A percentile compares a stretch with the other conserved stretches of the same genome.
Evolutionary conservation across 768 basidiomycete genomes (phyloP).

Genomic region (Phlebiopsis gigantea): DNA sequence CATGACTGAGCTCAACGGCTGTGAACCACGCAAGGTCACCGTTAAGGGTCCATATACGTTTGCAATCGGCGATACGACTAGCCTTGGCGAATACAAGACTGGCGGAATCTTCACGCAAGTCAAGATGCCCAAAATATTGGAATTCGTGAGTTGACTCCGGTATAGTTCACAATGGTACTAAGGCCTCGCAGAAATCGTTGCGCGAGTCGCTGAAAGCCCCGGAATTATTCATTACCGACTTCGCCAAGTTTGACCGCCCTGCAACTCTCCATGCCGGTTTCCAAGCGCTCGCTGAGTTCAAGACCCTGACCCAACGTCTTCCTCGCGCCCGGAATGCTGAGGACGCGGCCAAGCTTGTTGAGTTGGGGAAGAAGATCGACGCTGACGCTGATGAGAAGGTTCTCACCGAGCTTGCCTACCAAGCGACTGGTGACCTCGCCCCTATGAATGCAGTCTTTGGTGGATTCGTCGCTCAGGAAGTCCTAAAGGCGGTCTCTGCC

Average conservation of each 20-base stretch:
- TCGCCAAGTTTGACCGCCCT: constrained; percentile 94
- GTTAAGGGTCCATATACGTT: constrained; percentile 99
- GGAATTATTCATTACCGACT: constrained; percentile 92
- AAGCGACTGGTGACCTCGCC: constrained; percentile 85
- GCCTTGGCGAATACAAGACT: constrained; percentile 67
- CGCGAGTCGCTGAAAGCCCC: constrained; percentile 77
- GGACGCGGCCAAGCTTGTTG: constrained; percentile 71
- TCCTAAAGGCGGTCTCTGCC: constrained; percentile 92
- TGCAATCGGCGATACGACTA: constrained; percentile 86
- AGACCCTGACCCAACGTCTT: constrained; percentile 53
- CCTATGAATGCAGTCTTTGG: constrained; percentile 92
- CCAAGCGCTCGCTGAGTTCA: constrained; percentile 85
- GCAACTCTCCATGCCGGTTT: constrained; percentile 88
- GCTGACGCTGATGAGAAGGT: constrained; percentile 76
- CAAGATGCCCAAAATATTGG: constrained; percentile 95
- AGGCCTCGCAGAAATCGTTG: constrained; percentile 73
- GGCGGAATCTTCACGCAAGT: constrained; percentile 98
- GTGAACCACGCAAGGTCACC: constrained; percentile 85
- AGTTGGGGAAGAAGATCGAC: constrained; percentile 74
- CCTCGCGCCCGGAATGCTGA: constrained; percentile 69
- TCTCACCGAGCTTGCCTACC: constrained; percentile 80
- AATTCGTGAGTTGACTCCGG: constrained; percentile 78
- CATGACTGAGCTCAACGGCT: constrained; percentile 86
- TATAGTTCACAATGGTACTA: not conserved
- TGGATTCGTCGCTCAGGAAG: constrained; percentile 97